phyloP scores from a whole-genome alignment of 2,329 filamentous ascomycete genomes.

The Claviceps fusiformis region DNA sequence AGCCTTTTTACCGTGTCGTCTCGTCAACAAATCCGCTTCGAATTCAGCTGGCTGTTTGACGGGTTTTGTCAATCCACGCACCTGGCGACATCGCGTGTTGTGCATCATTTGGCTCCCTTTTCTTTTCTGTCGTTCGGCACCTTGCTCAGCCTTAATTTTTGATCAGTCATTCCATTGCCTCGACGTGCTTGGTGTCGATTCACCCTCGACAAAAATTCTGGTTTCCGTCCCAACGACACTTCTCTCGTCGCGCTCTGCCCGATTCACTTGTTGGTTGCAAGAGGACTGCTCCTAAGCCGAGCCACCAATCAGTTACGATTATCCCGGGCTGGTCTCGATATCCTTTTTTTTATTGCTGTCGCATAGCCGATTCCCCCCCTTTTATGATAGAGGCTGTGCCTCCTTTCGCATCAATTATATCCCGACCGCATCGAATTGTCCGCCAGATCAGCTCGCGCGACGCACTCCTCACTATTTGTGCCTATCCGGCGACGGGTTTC shows the following conservation, averaged over 20 bases:
- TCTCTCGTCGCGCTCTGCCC: conserved; percentile 15
- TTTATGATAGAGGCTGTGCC: conserved; percentile 19
- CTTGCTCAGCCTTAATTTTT: conserved; percentile 1
- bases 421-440: background rate
- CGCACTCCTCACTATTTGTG: background rate
- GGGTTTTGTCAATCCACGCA: conserved; percentile 3
- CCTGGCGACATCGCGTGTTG: conserved; percentile 11
- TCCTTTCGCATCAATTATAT: conserved; percentile 10
- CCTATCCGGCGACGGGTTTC: background rate
- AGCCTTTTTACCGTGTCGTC: conserved; percentile 6
- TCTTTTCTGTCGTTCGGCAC: conserved; percentile 5
- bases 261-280: conserved; percentile 30
- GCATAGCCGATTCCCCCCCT: conserved; percentile 3
- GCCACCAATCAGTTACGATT: conserved; percentile 15
- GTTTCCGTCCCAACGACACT: conserved; percentile 20
- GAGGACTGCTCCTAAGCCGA: conserved; percentile 24
- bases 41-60: conserved; percentile 12
- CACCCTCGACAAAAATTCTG: background rate
- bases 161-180: background rate
- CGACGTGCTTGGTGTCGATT: background rate
- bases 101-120: conserved; percentile 10
- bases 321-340: conserved; percentile 35
- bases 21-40: conserved; percentile 5
- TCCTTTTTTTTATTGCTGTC: conserved; percentile 11
- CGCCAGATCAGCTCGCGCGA: background rate